Conservation (phyloP, 805 yeast species). For the Candida peoriensis region DNA sequence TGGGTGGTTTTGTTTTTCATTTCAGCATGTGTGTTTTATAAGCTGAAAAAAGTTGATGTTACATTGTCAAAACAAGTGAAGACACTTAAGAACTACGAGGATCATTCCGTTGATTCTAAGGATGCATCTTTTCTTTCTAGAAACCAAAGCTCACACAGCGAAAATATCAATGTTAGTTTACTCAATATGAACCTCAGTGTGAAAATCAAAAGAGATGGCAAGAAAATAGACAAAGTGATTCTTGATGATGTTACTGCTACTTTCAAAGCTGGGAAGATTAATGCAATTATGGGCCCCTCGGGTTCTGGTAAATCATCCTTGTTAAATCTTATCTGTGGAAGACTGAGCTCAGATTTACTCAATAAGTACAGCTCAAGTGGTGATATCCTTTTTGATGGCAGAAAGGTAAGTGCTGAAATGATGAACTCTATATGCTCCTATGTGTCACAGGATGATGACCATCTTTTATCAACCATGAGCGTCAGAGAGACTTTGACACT, state of each 20-base stretch:
- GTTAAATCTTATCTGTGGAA: conserved; percentile 56
- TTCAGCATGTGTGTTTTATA: conserved; percentile 43
- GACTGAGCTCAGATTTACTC: conserved; percentile 36
- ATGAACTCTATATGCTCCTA: conserved; percentile 57
- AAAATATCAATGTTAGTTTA: conserved; percentile 14
- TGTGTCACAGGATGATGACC: conserved; percentile 80
- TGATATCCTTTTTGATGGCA: conserved; percentile 37
- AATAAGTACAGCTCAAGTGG: conserved; percentile 34
- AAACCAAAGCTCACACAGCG: too few relatives aligned
- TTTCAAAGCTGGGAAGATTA: conserved; percentile 39
- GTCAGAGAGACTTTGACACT: conserved; percentile 71
- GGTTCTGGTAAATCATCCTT: conserved; percentile 76
- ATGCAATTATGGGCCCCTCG: conserved; percentile 79
- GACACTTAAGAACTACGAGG: conserved; percentile 4
- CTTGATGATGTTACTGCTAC: conserved; percentile 17
- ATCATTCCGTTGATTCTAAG: not conserved
- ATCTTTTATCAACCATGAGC: conserved; percentile 64
- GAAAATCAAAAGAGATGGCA: conserved; percentile 3
- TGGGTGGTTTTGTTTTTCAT: conserved; percentile 54
- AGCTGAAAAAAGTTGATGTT: conserved; percentile 33
- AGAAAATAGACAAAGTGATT: conserved; percentile 13
- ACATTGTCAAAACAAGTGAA: conserved; percentile 20
- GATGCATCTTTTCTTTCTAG: not conserved
- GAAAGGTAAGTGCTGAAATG: conserved; percentile 30
- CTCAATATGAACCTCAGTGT: conserved; percentile 15